Conservation (phyloP, 2,329 filamentous ascomycete genomes). For the Penicillium sp. region DNA sequence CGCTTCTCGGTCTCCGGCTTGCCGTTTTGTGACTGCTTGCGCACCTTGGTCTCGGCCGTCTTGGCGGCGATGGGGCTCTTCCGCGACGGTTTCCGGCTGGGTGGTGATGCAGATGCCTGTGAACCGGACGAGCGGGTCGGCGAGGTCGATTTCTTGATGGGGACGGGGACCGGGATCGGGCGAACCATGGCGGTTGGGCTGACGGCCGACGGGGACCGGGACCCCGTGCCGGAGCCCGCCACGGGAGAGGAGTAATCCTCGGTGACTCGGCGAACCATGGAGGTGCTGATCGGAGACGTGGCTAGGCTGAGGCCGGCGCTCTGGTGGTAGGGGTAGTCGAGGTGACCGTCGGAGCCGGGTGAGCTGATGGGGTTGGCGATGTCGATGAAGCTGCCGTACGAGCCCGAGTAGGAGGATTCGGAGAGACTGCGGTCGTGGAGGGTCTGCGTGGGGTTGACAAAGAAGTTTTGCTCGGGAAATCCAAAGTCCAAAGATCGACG, state of each 20-base stretch:
- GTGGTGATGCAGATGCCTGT: conserved; percentile 55
- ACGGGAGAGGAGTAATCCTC: conserved; percentile 36
- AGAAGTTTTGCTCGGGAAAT: conserved; percentile 56
- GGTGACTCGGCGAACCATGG: conserved; percentile 35
- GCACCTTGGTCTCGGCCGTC: conserved; percentile 75
- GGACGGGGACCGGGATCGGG: conserved; percentile 52
- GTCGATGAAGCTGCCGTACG: conserved; percentile 75
- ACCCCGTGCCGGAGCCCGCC: conserved; percentile 32
- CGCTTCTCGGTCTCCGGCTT: conserved; percentile 92
- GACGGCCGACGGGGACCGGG: conserved; percentile 46
- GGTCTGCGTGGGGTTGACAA: conserved; percentile 89
- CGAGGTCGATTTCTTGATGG: conserved; percentile 44
- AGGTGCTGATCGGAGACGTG: conserved; percentile 17
- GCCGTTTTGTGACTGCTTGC: conserved; percentile 63
- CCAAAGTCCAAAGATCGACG: conserved; percentile 66
- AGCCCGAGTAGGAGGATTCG: conserved; percentile 72
- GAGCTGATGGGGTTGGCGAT: conserved; percentile 76
- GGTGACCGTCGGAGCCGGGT: conserved; percentile 69
- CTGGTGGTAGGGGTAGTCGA: conserved; percentile 48
- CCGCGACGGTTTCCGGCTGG: conserved; percentile 59
- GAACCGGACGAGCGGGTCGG: conserved; percentile 56
- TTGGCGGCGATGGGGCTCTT: conserved; percentile 76
- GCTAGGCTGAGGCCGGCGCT: conserved; percentile 18
- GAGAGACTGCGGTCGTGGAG: conserved; percentile 82
- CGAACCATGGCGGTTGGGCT: conserved; percentile 63